Evolutionary conservation across 305 asterid species (phyloP), one percentile per base, ranked within the genome.

Genomic region (Fraxinus angustifolia): DNA sequence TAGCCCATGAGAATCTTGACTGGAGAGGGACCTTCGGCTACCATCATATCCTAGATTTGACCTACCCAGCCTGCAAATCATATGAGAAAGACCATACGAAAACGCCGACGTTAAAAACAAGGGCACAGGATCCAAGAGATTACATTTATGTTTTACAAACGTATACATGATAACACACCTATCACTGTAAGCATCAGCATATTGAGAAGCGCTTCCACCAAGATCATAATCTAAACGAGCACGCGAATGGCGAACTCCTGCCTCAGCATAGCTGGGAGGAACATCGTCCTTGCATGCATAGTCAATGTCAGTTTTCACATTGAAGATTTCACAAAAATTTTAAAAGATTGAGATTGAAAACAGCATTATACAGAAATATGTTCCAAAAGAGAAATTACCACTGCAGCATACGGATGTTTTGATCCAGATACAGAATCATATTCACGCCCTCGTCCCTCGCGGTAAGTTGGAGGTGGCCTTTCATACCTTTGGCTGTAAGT

Each of bases 171-270:
- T 4, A 58, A 78, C 84, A 42, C 36, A 96, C 99, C 98, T 93
- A 53, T 93, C 98, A 78, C 91, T 82, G 82, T 93, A 94, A 79
- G 93, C 87, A 87, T 94, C 99, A 78, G 90, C 89, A 73, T 94
- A 96, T 77, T 92, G 98, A 40, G 98, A 88, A 85, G 90, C 86
- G 82, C 98, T 87, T 74, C 91, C 87, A 73, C 91, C 90, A 82
- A 84, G 68, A 77, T 94, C 98, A 84, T 94, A 96, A 81, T 96
- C 99, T 83, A 93, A 76, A 80, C 96, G 97, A 81, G 98, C 92
- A 86, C 98, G 97, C 80, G 97, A 90, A 81, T 90, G 96, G 82
- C 98, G 97, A 80, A 85, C 88, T 76, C 96, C 97, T n/a, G 92
- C 58, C 77, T 96, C 99, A 38, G 89, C 56, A 85, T 92, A 96